Conservation (phyloP, 2,329 filamentous ascomycete species). For the Thermothelomyces thermophilus region DNA sequence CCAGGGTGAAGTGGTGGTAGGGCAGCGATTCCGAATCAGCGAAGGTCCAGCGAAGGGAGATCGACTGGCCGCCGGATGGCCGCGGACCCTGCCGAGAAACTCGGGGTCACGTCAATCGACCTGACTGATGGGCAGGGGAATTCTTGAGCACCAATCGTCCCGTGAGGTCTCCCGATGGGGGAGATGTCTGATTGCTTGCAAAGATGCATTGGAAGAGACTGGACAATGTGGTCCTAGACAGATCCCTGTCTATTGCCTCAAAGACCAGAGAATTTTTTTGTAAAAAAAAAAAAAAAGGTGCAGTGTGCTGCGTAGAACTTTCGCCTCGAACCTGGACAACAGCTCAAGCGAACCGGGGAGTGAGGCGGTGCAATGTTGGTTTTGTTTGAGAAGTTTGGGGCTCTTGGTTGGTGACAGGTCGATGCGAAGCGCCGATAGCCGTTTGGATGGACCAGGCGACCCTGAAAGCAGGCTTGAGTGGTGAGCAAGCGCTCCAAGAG, state of each 20-base stretch:
- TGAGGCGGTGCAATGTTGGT: slow-evolving; percentile 21
- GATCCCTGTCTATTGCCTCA: too few relatives aligned
- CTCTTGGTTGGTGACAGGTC: slow-evolving; percentile 22
- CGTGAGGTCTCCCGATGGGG: not conserved
- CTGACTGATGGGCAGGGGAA: not conserved
- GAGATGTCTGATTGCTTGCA: too few relatives aligned
- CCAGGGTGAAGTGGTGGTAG: slow-evolving; percentile 8
- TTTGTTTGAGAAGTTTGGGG: slow-evolving; percentile 12
- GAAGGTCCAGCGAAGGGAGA: not conserved
- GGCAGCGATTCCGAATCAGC: not conserved
- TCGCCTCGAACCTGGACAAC: not conserved
- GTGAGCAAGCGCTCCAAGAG: slow-evolving; percentile 11
- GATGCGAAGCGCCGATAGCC: slow-evolving; percentile 22
- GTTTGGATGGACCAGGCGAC: slow-evolving; percentile 8
- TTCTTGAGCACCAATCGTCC: not conserved
- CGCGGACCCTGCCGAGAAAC: slow-evolving; percentile 10
- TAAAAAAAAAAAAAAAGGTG: too few relatives aligned
- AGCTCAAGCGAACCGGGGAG: not conserved
- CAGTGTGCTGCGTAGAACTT: too few relatives aligned
- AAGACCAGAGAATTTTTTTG: too few relatives aligned
- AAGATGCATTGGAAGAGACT: too few relatives aligned
- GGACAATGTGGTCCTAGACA: too few relatives aligned
- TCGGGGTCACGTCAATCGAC: slow-evolving; percentile 3
- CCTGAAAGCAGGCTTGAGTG: slow-evolving; percentile 14
- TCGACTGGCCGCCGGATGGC: slow-evolving; percentile 13